Evolutionary conservation across 2,329 filamentous ascomycete species (phyloP), one percentile per base, ranked within the genome.

Genomic region (Xylariaceae sp.): DNA sequence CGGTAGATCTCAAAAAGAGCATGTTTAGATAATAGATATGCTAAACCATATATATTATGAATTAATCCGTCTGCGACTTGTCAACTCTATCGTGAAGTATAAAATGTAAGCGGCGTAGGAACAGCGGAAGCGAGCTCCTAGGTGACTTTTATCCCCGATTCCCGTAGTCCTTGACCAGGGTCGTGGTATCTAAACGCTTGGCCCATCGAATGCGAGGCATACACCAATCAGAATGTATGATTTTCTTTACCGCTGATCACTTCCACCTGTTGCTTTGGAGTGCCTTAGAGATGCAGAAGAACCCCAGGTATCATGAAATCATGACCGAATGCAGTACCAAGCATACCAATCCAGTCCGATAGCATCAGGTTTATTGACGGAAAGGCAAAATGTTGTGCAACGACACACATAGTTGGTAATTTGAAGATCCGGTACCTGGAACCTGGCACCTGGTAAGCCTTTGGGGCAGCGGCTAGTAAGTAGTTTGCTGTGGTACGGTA

Each of bases 1-100:
- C 6, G 12, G 23, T 23, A 12, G 33, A 26, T 17, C 39, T 47
- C 8, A 8, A 28, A 47, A 43, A 33, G 36, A 52, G 46, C 55
- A 61, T 58, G 41, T 37, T 51, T 31, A 28, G 29, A n/a, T 39
- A 21, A 34, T 40, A 45, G n/a, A 17, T 29, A 53, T 41, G 48
- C 17, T 14, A 36, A 26, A 40, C 8, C 6, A 53, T 19, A 33
- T 41, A 21, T 41, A 26, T 9, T 17, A 21, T 14, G 19, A 9
- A 41, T n/a, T n/a, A 37, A 34, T 11, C 33, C 37, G 51, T 19
- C 6, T 28, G 24, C 6, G 33, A 24, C 17, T 11, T 41, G 24
- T 24, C 12, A 23, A 37, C 16, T 28, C 36, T 14, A 45, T 43
- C n/a, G 16, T 34, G 24, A 16, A 9, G 21, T 43, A 43, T 43